These are phyloP conservation scores for Pseudogymnoascus sp. DNA, from an alignment of 2,329 filamentous ascomycete genomes.

Conservation along the genomic window DNA sequence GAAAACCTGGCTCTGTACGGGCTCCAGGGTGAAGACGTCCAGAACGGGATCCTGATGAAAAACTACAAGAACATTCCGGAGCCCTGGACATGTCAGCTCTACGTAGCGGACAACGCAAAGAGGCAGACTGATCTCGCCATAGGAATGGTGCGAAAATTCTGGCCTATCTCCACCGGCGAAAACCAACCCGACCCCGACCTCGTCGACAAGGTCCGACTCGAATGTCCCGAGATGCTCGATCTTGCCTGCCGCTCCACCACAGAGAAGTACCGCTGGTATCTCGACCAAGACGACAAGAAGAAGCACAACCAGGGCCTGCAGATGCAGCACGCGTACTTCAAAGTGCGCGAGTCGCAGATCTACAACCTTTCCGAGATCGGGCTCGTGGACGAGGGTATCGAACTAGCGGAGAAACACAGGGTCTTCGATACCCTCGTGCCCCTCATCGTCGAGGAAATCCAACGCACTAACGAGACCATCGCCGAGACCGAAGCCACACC, in stretches of 20 bases:
- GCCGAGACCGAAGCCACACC: conserved; percentile 13
- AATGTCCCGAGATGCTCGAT: conserved; percentile 46
- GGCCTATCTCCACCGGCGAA: conserved; percentile 23
- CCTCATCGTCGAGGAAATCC: conserved; percentile 26
- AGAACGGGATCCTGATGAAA: conserved; percentile 52
- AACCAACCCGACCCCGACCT: conserved; percentile 20
- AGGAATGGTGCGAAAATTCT: conserved; percentile 24
- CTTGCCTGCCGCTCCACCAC: conserved; percentile 48
- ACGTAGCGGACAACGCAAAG: conserved; percentile 52
- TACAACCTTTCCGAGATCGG: conserved; percentile 30
- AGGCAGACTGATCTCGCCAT: conserved; percentile 48
- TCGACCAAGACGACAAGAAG: conserved; percentile 39
- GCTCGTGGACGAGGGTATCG: conserved; percentile 42
- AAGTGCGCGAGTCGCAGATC: conserved; percentile 38
- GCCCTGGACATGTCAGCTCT: conserved; percentile 74
- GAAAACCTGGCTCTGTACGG: conserved; percentile 65
- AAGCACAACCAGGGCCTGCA: conserved; percentile 40
- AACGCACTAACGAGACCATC: conserved; percentile 14
- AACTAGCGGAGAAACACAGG: conserved; percentile 51
- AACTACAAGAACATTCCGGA: conserved; percentile 64
- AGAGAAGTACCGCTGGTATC: conserved; percentile 51
- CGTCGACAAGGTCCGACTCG: conserved; percentile 40
- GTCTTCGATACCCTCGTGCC: conserved; percentile 56
- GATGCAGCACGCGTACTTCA: conserved; percentile 35
- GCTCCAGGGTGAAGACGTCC: conserved; percentile 49